Evolutionary conservation across 2,329 filamentous ascomycete species (phyloP).

Genomic region (Botrytis hyacinthi): DNA sequence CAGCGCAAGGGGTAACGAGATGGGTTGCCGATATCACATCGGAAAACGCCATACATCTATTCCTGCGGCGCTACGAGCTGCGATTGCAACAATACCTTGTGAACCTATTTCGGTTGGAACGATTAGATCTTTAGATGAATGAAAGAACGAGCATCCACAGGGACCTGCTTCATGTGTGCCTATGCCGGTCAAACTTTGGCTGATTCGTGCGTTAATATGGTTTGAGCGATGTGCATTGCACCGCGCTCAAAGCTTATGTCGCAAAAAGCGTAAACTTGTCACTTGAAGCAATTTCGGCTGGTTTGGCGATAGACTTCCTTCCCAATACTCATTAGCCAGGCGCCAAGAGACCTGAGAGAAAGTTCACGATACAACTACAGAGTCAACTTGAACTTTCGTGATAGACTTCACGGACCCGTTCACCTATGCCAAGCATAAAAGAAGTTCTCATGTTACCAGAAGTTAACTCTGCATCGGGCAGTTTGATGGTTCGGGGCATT

Average conservation of each 20-base stretch:
- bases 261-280: not conserved
- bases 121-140: not conserved
- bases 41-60: not conserved
- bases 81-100: not conserved
- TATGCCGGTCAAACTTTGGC: not conserved
- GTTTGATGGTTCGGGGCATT: not conserved
- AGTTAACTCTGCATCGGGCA: not conserved
- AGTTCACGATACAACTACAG: not conserved
- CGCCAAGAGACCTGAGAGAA: not conserved
- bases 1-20: not conserved
- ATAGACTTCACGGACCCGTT: not conserved
- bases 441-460: not conserved
- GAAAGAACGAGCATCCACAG: not conserved
- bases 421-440: not conserved
- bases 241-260: not conserved
- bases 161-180: not conserved
- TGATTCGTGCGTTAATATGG: not conserved
- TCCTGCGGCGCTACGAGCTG: not conserved
- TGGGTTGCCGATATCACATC: not conserved
- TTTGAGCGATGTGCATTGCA: not conserved
- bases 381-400: not conserved
- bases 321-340: not conserved
- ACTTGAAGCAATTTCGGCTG: not conserved
- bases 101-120: not conserved
- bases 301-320: not conserved